These are phyloP conservation scores for Talaromyces sp. DNA, from an alignment of 2,329 filamentous ascomycete genomes.

Conservation along the genomic window DNA sequence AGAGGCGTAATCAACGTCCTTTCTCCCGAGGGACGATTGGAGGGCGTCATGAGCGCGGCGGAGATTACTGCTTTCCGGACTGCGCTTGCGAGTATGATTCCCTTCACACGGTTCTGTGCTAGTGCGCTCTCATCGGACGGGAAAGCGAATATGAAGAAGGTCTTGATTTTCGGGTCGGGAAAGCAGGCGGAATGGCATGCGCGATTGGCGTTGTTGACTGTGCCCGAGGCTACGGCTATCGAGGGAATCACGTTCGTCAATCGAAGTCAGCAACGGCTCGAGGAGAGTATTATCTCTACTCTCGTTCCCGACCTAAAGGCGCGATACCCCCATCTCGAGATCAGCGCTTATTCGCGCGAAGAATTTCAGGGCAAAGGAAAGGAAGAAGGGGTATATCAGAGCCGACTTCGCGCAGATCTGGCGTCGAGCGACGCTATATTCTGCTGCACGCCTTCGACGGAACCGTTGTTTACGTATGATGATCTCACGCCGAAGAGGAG, in stretches of 20 bases:
- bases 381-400: constrained; percentile 36
- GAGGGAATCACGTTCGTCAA: constrained; percentile 75
- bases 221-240: constrained; percentile 44
- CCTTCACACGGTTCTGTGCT: constrained; percentile 50
- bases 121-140: too few species aligned
- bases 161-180: constrained; percentile 50
- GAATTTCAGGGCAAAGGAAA: background rate
- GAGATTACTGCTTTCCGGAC: constrained; percentile 79
- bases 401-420: constrained; percentile 29
- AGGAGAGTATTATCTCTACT: constrained; percentile 31
- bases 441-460: constrained; percentile 47
- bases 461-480: constrained; percentile 41
- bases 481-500: constrained; percentile 33
- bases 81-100: constrained; percentile 65
- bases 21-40: constrained; percentile 56
- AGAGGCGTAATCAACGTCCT: constrained; percentile 69
- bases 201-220: constrained; percentile 40
- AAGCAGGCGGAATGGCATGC: constrained; percentile 51
- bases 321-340: constrained; percentile 35
- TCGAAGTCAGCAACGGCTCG: constrained; percentile 59
- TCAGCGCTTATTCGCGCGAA: constrained; percentile 54
- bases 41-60: constrained; percentile 68
- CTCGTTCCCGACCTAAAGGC: constrained; percentile 33
- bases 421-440: constrained; percentile 44
- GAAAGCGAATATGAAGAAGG: constrained; percentile 25